phyloP scores from a whole-genome alignment of 306 rosid genomes.

The Heteromeles arbutifolia region DNA sequence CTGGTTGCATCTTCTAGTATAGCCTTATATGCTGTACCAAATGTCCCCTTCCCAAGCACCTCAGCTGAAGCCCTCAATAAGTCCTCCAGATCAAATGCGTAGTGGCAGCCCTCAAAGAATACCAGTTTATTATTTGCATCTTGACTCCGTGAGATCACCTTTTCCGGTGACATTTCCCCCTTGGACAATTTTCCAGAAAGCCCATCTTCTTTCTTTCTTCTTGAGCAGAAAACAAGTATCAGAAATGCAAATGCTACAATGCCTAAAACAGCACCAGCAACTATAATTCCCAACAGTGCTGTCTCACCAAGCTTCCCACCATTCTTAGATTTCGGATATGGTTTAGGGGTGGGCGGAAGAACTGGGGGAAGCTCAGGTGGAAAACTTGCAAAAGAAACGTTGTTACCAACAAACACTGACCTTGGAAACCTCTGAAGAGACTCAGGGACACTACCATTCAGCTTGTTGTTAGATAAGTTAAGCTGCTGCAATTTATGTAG shows the following conservation, averaged over 20 bases:
- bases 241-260: slow-evolving; percentile 43
- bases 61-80: slow-evolving; percentile 90
- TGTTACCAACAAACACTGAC: slow-evolving; percentile 56
- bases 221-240: slow-evolving; percentile 47
- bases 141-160: slow-evolving; percentile 55
- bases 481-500: slow-evolving; percentile 35
- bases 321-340: slow-evolving; percentile 24
- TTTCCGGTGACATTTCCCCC: slow-evolving; percentile 82
- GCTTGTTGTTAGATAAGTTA: slow-evolving; percentile 45
- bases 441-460: slow-evolving; percentile 54
- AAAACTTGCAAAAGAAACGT: slow-evolving; percentile 31
- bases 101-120: slow-evolving; percentile 75
- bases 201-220: slow-evolving; percentile 31
- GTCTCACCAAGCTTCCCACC: slow-evolving; percentile 45
- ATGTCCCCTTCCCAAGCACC: slow-evolving; percentile 85
- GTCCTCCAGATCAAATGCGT: slow-evolving; percentile 91
- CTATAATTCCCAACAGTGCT: slow-evolving; percentile 44
- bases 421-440: slow-evolving; percentile 60
- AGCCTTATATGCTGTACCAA: slow-evolving; percentile 81
- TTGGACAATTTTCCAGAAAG: slow-evolving; percentile 52
- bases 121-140: slow-evolving; percentile 65
- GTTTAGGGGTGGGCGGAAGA: slow-evolving; percentile 23
- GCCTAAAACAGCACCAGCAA: slow-evolving; percentile 47
- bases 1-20: slow-evolving; percentile 67
- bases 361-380: slow-evolving; percentile 33